Percentiles rank a stretch among this genome's conserved stretches.
Conservation (phyloP, 2,329 filamentous ascomycete genomes). For the Ophiostoma fasciatum region DNA sequence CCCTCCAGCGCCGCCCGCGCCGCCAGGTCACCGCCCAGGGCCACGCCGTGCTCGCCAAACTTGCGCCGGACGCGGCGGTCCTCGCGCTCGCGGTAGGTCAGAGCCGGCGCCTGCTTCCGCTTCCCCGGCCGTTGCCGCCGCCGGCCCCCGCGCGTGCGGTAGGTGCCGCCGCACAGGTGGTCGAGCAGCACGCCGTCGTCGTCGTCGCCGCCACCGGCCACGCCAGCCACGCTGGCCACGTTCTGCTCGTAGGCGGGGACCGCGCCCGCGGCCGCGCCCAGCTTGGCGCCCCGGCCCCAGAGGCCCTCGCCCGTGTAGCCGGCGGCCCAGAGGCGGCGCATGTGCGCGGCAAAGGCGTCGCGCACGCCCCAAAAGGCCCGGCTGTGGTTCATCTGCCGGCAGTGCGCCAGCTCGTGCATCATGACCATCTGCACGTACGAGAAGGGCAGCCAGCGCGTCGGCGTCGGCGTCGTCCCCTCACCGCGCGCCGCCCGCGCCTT, state of each 20-base stretch:
- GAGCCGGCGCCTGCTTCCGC: constrained; percentile 38
- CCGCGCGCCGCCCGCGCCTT: constrained; percentile 46
- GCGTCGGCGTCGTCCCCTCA: too few species aligned
- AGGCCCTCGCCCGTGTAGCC: constrained; percentile 69
- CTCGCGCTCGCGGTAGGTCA: constrained; percentile 58
- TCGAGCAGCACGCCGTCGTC: constrained; percentile 34
- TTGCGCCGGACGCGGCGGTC: constrained; percentile 59
- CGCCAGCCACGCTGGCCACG: constrained; percentile 28
- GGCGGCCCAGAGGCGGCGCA: constrained; percentile 54
- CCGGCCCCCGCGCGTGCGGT: constrained; percentile 38
- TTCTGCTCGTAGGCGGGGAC: constrained; percentile 31
- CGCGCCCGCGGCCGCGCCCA: constrained; percentile 35
- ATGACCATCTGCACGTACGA: constrained; percentile 85
- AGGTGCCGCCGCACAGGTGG: constrained; percentile 72
- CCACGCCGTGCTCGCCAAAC: constrained; percentile 56
- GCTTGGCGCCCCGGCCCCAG: constrained; percentile 57
- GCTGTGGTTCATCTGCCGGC: constrained; percentile 84
- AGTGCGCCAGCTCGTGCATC: constrained; percentile 85
- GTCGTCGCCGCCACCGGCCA: constrained; percentile 23
- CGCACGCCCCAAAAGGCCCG: constrained; percentile 67
- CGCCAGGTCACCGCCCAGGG: constrained; percentile 54
- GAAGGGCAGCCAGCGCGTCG: constrained; percentile 63
- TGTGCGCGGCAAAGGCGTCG: constrained; percentile 55
- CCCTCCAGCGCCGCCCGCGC: constrained; percentile 48
- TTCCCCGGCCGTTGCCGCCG: background rate